phyloP scores from a whole-genome alignment of 2,329 filamentous ascomycete genomes.

The Ceratocystis lukuohia region DNA sequence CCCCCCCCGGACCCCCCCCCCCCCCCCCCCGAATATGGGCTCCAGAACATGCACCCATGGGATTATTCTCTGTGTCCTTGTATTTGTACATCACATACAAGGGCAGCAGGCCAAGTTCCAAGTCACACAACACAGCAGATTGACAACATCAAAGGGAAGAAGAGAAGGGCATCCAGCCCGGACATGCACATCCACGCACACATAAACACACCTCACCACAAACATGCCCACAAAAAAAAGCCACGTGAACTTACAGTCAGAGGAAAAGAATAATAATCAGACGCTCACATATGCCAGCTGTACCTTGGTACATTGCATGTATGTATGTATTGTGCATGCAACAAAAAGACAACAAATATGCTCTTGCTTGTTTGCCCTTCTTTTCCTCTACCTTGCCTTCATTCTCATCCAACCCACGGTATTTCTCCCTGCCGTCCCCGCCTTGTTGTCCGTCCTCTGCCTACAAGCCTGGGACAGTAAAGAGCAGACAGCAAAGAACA shows the following conservation, averaged over 20 bases:
- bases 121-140: neutral
- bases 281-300: neutral
- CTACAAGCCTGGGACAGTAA: neutral
- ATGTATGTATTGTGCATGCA: slow-evolving; percentile 3
- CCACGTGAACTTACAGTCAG: neutral
- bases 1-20: too few species aligned
- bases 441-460: neutral
- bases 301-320: neutral
- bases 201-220: neutral
- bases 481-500: neutral
- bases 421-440: neutral
- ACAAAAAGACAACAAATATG: neutral
- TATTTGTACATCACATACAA: neutral
- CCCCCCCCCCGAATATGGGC: neutral
- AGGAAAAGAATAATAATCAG: neutral
- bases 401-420: neutral
- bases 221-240: neutral
- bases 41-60: neutral
- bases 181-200: neutral
- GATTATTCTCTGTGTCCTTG: neutral
- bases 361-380: neutral
- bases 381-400: too few species aligned
- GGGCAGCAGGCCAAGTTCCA: neutral
- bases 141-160: neutral
- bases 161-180: neutral